Evolutionary conservation across 768 basidiomycete genomes (phyloP).

Genomic region (Pleurotus platypus): DNA sequence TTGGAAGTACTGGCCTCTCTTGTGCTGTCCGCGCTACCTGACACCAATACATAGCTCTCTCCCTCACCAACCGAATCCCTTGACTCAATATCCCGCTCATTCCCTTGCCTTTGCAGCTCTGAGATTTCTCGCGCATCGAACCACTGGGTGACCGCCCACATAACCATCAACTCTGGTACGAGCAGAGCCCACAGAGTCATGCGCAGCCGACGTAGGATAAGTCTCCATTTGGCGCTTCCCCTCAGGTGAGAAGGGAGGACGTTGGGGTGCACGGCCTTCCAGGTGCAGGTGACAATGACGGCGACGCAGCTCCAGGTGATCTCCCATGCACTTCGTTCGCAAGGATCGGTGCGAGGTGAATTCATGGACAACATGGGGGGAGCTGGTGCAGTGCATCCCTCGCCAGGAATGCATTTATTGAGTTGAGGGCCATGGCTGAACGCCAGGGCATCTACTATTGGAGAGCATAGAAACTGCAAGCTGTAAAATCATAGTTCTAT

Average conservation of each 20-base stretch:
- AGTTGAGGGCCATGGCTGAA: too few relatives aligned
- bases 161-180: slow-evolving; percentile 19
- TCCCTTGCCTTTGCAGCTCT: not conserved
- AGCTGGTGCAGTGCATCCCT: too few relatives aligned
- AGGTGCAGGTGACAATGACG: slow-evolving; percentile 21
- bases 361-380: too few relatives aligned
- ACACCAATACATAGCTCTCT: not conserved
- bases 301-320: slow-evolving; percentile 22
- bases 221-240: not conserved
- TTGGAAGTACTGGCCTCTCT: not conserved
- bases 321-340: slow-evolving; percentile 1
- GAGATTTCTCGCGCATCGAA: slow-evolving; percentile 6
- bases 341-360: too few relatives aligned
- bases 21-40: not conserved
- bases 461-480: too few relatives aligned
- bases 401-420: too few relatives aligned
- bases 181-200: slow-evolving; percentile 15
- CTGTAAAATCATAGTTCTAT: too few relatives aligned
- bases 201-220: slow-evolving; percentile 5
- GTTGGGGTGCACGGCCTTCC: slow-evolving; percentile 22
- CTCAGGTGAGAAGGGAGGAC: slow-evolving; percentile 10
- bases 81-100: not conserved
- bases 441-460: too few relatives aligned
- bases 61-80: not conserved
- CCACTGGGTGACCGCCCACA: slow-evolving; percentile 19